Percentiles rank a stretch among this genome's conserved stretches.
Evolutionary conservation across 2,329 filamentous ascomycete species (phyloP).

Genomic region (Pleoardoris graminearum): DNA sequence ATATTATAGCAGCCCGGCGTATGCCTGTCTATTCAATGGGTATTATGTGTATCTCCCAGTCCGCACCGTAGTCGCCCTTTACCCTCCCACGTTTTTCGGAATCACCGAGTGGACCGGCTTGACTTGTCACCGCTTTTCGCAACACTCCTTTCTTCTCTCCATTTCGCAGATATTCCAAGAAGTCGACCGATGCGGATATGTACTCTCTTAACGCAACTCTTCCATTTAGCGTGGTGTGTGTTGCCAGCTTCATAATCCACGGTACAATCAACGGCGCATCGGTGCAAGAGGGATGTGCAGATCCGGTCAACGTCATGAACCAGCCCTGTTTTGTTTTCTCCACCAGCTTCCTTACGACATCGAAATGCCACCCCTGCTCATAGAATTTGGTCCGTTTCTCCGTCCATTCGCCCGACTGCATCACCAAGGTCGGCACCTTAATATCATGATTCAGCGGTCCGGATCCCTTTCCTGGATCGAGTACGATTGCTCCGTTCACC

Average conservation of each 20-base stretch:
- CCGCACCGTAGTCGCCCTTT: conserved; percentile 34
- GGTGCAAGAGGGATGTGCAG: conserved; percentile 65
- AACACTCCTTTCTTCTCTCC: conserved; percentile 54
- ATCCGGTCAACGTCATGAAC: conserved; percentile 48
- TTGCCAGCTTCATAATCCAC: conserved; percentile 62
- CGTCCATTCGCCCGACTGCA: conserved; percentile 70
- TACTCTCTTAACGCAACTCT: conserved; percentile 63
- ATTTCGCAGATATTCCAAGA: conserved; percentile 54
- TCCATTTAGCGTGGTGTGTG: conserved; percentile 62
- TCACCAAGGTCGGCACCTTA: conserved; percentile 60
- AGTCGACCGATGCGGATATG: conserved; percentile 61
- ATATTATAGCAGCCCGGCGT: background rate
- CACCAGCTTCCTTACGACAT: conserved; percentile 62
- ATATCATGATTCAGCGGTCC: conserved; percentile 65
- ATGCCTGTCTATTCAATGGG: conserved; percentile 23
- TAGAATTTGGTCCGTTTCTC: conserved; percentile 61
- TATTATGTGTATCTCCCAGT: conserved; percentile 52
- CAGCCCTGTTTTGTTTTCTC: conserved; percentile 52
- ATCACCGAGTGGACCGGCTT: conserved; percentile 39
- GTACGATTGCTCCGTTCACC: conserved; percentile 61
- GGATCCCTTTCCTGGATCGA: conserved; percentile 68
- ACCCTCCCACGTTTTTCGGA: conserved; percentile 28
- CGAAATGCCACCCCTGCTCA: conserved; percentile 64
- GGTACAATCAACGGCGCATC: conserved; percentile 69
- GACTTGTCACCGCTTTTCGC: conserved; percentile 52